Base-by-base conservation (phyloP, 495 filamentous ascomycete genomes). In the Bathelium albidoporum region DNA sequence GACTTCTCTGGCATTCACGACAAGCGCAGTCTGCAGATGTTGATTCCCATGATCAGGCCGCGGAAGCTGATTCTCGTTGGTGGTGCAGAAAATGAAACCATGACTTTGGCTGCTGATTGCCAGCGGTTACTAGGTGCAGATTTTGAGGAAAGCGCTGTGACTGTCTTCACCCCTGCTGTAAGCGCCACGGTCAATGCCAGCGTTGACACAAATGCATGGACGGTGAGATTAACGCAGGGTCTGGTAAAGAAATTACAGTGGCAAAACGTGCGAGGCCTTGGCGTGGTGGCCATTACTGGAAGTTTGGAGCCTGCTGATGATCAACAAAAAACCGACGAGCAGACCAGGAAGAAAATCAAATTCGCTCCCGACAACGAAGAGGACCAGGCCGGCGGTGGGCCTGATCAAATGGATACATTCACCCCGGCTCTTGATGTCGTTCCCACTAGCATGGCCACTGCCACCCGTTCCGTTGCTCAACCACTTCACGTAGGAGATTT, bases 191-290 rank as follows among this genome's bases (percentile, higher is more conserved):
- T 97, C 58, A 85, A 97, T 72, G 94, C 93, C 16, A 96, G 91
- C 68, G 92, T 97, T 41, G 94, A 99, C 69, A 97, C 92, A 7
- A 97, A 97, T 72, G 93, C 94, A 26, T 99, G 94, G 94, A 86
- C 87, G 31, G 88, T 97, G 59, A 96, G 90, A 70, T 81, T 99
- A 32, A 89, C 88, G 62, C 89, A 91, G 64, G 77, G 81, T 44
- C 83, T 99, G 29, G 86, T 94, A 32, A 87, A 87, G 68, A 83
- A 87, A 28, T 77, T 99, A 26, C 90, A 89, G 71, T 97, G 95
- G 94, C 95, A 97, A 79, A 89, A 91, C 60, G 90, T 97, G 58
- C 83, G 87, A 65, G 91, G 87, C 5, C 77, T 97, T 7, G 90
- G 90, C 43, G 89, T 99, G 45, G 93, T 95, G 31, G 91, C 90